Percentiles rank a stretch among this genome's conserved stretches.
phyloP scores from a whole-genome alignment of 2,329 filamentous ascomycete genomes.

The Phialophora macrospora region DNA sequence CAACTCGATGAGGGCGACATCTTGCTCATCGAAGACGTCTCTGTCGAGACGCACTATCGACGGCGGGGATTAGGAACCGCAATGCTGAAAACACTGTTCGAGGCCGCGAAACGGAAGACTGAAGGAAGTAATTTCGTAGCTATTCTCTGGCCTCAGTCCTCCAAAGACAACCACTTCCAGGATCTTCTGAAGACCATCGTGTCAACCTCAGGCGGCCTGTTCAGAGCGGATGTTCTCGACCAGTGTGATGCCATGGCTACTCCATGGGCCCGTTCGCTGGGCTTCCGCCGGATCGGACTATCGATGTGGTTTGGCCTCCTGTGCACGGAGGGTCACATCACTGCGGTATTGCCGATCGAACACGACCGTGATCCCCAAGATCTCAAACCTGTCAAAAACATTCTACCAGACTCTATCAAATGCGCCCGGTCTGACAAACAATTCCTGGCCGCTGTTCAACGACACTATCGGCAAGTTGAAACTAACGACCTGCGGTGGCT shows the following conservation, averaged over 20 bases:
- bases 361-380: neutral
- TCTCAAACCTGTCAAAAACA: conserved; percentile 9
- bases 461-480: neutral
- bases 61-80: conserved; percentile 43
- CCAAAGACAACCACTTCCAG: conserved; percentile 8
- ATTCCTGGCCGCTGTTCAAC: conserved; percentile 3
- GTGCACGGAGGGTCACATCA: conserved; percentile 18
- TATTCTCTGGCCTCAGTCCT: conserved; percentile 15
- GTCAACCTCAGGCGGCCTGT: neutral
- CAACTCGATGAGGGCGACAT: conserved; percentile 40
- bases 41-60: conserved; percentile 37
- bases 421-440: neutral
- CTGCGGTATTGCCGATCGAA: neutral
- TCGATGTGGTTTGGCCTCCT: conserved; percentile 42
- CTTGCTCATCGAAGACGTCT: conserved; percentile 41
- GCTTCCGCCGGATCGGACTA: conserved; percentile 44
- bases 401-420: neutral
- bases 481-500: conserved; percentile 16
- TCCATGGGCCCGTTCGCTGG: conserved; percentile 42
- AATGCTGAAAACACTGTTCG: conserved; percentile 42
- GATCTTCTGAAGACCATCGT: conserved; percentile 11
- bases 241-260: conserved; percentile 25
- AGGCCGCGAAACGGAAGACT: conserved; percentile 17
- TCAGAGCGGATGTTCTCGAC: conserved; percentile 16
- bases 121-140: neutral